These are phyloP conservation scores for Violaceomyces palustris DNA, from an alignment of 1,284 basidiomycete genomes.

Conservation along the genomic window DNA sequence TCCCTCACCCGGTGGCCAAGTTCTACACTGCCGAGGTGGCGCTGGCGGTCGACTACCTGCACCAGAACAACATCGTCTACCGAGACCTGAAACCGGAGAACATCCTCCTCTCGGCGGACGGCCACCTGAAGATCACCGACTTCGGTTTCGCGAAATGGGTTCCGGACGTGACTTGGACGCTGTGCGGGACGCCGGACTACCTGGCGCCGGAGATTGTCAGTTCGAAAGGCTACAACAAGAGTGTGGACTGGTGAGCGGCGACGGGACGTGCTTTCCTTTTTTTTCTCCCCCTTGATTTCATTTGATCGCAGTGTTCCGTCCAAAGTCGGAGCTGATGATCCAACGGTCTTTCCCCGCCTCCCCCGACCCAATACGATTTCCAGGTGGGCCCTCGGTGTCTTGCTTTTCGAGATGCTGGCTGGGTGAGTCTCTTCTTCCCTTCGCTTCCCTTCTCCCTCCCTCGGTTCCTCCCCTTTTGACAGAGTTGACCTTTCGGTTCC, in stretches of 20 bases:
- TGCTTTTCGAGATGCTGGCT: constrained; percentile 63
- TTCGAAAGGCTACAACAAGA: constrained; percentile 91
- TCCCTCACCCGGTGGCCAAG: constrained; percentile 96
- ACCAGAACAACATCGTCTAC: constrained; percentile 87
- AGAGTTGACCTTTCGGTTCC: too few relatives aligned
- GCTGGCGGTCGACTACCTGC: constrained; percentile 86
- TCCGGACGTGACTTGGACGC: constrained; percentile 86
- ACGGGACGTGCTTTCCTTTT: background rate
- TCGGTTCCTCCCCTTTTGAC: background rate
- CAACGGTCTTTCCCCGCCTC: too few relatives aligned
- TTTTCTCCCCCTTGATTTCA: background rate
- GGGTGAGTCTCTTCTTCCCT: constrained; percentile 55
- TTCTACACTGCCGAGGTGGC: constrained; percentile 98
- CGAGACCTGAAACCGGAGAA: constrained; percentile 98
- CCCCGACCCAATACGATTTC: too few relatives aligned
- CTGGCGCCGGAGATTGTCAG: constrained; percentile 61
- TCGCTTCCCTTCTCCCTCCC: constrained; percentile 46
- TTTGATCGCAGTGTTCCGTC: too few relatives aligned
- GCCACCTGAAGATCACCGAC: constrained; percentile 96
- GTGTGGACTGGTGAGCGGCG: constrained; percentile 81
- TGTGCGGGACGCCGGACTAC: constrained; percentile 83
- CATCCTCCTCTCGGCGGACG: constrained; percentile 84
- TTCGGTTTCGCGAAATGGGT: constrained; percentile 96
- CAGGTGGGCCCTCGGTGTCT: constrained; percentile 93
- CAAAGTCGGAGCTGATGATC: too few relatives aligned